Evolutionary conservation across 352 stramenopile species (phyloP), one percentile per base, ranked within the genome.

Genomic region (Phytophthora aleatoria): DNA sequence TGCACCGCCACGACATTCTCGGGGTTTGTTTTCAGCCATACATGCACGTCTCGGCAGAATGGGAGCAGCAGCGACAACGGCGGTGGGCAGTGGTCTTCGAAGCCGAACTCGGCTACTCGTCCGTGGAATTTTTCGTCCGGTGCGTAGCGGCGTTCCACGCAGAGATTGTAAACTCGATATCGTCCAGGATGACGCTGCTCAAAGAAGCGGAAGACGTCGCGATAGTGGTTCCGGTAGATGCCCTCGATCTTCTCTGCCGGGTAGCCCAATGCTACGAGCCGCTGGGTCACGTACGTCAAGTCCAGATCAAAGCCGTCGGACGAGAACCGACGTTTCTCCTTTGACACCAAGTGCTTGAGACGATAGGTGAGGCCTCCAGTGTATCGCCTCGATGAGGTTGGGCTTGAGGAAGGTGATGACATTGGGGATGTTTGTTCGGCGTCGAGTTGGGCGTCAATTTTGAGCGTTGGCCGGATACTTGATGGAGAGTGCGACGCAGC

Each of bases 151-250:
- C 84, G 80, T 68, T 98, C 92, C 5, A 82, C 88, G 68, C 92
- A 92, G 36, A 98, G 84, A 50, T 98, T 98, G 76, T 97, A 97
- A 44, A 98, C 84, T 47, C 86, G 91, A 67, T 97, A 97, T 45
- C 76, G 76, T 38, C 71, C 73, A 2, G 72, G 41, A 64, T 98
- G 91, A 28, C 85, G 83, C 30, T 81, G 77, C 61, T 97, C 84
- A 38, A 98, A 94, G 66, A 97, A 97, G 49, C 89, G 76, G 60
- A 91, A 87, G 26, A 98, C 87, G 54, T 98, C 92, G 49, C 87
- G 88, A 64, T 90, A 90, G 58, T 92, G 87, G 66, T 98, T 98
- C 8, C 92, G 79, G 71, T 97, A 97, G 26, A 92, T 75, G 27
- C 82, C 87, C 61, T 97, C 89, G 55, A 97, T 71, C 49, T 86